Conservation (phyloP, 2,329 filamentous ascomycete species). For the Stachybotrys echinatus region DNA sequence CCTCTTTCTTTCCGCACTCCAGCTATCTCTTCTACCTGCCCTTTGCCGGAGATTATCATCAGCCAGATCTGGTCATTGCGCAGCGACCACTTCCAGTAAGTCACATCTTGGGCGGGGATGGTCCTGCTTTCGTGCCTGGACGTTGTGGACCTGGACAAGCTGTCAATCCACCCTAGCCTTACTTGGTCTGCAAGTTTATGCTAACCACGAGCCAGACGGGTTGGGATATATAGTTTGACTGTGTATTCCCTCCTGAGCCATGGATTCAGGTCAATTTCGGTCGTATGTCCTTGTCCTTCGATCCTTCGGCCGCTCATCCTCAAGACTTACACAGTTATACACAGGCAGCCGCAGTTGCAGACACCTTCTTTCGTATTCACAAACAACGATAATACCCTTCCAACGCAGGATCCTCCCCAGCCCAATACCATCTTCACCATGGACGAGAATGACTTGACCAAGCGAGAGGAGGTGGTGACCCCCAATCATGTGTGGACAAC, state of each 20-base stretch:
- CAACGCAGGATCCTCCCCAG: conserved; percentile 37
- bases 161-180: conserved; percentile 12
- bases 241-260: conserved; percentile 23
- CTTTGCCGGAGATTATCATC: conserved; percentile 23
- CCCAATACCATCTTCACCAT: conserved; percentile 36
- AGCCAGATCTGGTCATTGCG: conserved; percentile 22
- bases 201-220: conserved; percentile 16
- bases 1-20: not conserved
- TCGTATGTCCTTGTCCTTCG: conserved; percentile 37
- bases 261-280: conserved; percentile 47
- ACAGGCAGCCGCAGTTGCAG: conserved; percentile 26
- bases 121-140: conserved; percentile 22
- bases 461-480: conserved; percentile 40
- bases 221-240: conserved; percentile 18
- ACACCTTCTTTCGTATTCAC: conserved; percentile 44
- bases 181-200: conserved; percentile 17
- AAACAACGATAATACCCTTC: conserved; percentile 40
- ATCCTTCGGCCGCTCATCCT: conserved; percentile 12
- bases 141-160: conserved; percentile 16
- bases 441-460: conserved; percentile 45
- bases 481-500: conserved; percentile 50
- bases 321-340: conserved; percentile 3
- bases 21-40: conserved; percentile 5
- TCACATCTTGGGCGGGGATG: conserved; percentile 19
- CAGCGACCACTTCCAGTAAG: conserved; percentile 21